Evolutionary conservation across 306 rosid species (phyloP), one percentile per base, ranked within the genome.

Genomic region (Sicyos baderoa): DNA sequence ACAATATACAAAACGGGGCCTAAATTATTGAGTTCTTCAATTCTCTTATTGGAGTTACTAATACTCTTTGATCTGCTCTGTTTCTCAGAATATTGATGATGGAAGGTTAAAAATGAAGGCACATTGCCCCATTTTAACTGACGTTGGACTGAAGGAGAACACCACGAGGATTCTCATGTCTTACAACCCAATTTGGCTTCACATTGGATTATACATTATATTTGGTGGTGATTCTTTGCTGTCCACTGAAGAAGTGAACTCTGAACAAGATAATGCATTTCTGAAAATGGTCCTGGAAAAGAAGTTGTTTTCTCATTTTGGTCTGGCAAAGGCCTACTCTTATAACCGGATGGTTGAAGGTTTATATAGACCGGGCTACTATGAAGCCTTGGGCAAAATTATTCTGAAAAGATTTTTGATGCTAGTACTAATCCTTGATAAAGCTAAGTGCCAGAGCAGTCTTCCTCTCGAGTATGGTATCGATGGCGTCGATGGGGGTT

Each of bases 401-500:
- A 77, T 86, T 57, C 69, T 92, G 79, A 92, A 92, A 86, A 83
- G 93, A 65, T 78, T 87, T 76, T 77, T 92, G 80, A 59, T 92
- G 72, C 91, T 92, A 70, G 91, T 84, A 81, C 83, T 92, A 72
- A 47, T 88, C 54, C 85, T 92, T 48, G 98, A 92, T 86, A 87
- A 84, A 83, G 87, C 88, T 49, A 92, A 89, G 80, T 80, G 78
- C 77, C 93, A 86, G 83, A 89, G 88, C 84, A 80, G 79, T 73
- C 95, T 92, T 73, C 84, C 95, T 23, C 81, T 83, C 19, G 84
- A 87, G 79, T 89, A 92, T 77, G 98, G 96, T 37, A 82, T 92
- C 72, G 98, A 92, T 78, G 98, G 98, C 58, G 35, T 89, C 57
- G 98, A 92, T 78, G 96, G 96, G 72, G 98, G 98, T 74, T 92